Percentiles rank a stretch among this genome's conserved stretches.
These are phyloP conservation scores for Phlegmacium glaucopus DNA, from an alignment of 768 basidiomycete genomes.

Conservation along the genomic window DNA sequence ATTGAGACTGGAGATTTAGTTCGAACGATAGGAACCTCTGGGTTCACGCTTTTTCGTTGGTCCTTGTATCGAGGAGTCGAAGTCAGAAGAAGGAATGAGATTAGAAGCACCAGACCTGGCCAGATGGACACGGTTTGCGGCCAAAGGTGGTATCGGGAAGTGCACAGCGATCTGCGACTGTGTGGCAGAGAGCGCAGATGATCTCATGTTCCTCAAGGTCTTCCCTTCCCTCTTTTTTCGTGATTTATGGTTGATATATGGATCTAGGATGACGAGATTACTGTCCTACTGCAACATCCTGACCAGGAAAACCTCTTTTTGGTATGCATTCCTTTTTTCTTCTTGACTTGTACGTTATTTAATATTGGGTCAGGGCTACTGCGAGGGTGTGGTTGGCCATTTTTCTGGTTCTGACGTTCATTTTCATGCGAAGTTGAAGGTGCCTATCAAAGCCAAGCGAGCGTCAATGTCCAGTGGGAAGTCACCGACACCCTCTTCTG, in stretches of 20 bases:
- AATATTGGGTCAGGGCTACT: conserved; percentile 57
- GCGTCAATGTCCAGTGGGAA: conserved; percentile 22
- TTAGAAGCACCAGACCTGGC: conserved; percentile 75
- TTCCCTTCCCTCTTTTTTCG: conserved; percentile 16
- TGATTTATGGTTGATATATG: neutral
- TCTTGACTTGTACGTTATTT: neutral
- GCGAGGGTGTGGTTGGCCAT: conserved; percentile 82
- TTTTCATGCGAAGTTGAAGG: conserved; percentile 75
- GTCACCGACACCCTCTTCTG: conserved; percentile 18
- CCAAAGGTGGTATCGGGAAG: conserved; percentile 81
- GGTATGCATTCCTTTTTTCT: conserved; percentile 31
- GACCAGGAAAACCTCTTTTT: conserved; percentile 54
- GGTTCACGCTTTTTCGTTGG: neutral
- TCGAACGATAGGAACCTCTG: neutral
- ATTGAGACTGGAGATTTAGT: neutral
- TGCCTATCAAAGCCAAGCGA: conserved; percentile 74
- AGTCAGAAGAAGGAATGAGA: conserved; percentile 18
- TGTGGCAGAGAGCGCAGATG: conserved; percentile 66
- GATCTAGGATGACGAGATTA: conserved; percentile 72
- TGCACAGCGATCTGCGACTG: conserved; percentile 75
- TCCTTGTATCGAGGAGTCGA: neutral
- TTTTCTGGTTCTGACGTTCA: conserved; percentile 63
- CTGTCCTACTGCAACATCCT: conserved; percentile 67
- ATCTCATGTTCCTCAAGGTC: conserved; percentile 87
- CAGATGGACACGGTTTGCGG: conserved; percentile 82